These are phyloP conservation scores for Salix suchowensis DNA, from an alignment of 345 rosid genomes.

Conservation along the genomic window DNA sequence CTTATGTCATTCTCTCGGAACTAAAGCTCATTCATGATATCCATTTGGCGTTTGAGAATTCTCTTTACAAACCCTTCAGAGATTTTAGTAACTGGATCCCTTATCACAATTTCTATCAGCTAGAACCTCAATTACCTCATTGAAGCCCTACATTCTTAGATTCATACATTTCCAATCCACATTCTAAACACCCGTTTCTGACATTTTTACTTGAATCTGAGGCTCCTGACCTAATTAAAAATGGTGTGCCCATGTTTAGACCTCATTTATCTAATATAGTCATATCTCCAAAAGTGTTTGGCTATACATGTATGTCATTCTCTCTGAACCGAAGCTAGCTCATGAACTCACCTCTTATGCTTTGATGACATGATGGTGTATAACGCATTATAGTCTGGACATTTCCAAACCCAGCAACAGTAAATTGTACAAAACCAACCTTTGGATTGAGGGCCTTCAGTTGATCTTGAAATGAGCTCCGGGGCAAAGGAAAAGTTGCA, in stretches of 20 bases:
- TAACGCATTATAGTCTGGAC: no score
- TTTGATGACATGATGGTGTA: no score
- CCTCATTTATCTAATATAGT: neutral
- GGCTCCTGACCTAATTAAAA: neutral
- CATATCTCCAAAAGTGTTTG: no score
- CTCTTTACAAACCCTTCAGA: neutral
- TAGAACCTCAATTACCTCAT: neutral
- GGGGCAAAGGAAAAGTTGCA: slow-evolving; percentile 59
- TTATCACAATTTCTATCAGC: neutral
- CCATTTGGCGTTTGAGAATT: neutral
- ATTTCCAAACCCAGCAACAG: no score
- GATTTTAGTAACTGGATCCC: neutral
- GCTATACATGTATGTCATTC: no score
- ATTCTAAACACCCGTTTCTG: no score
- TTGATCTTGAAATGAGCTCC: slow-evolving; percentile 68
- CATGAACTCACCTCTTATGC: no score
- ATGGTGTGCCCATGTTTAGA: neutral
- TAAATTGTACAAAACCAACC: no score
- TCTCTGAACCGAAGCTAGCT: no score
- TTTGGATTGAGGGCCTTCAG: slow-evolving; percentile 78
- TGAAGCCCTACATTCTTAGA: neutral
- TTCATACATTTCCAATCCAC: neutral
- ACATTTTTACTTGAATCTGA: neutral
- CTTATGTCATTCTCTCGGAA: no score
- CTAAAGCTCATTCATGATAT: no score